phyloP scores from a whole-genome alignment of 2,329 filamentous ascomycete genomes.

The Pochonia chlamydosporia region DNA sequence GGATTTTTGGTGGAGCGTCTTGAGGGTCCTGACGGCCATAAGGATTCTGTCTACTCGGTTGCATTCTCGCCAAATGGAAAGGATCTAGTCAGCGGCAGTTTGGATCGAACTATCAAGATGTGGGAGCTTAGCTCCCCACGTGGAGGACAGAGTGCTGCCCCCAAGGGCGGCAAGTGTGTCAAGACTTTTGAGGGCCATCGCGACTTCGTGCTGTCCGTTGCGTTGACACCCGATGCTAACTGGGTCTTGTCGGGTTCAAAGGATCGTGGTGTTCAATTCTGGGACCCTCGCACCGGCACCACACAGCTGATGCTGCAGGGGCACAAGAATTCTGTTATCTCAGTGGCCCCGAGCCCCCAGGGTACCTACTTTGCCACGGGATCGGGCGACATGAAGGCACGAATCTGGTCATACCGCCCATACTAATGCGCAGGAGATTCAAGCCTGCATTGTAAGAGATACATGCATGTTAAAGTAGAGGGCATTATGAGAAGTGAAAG shows the following conservation, averaged over 20 bases:
- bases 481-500: neutral
- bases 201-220: slow-evolving; percentile 95
- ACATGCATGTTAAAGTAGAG: neutral
- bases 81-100: slow-evolving; percentile 86
- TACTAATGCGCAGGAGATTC: slow-evolving; percentile 22
- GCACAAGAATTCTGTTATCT: slow-evolving; percentile 98
- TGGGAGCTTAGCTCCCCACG: slow-evolving; percentile 82
- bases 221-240: slow-evolving; percentile 84
- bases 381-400: slow-evolving; percentile 93
- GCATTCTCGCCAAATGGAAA: slow-evolving; percentile 92
- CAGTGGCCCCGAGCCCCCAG: slow-evolving; percentile 86
- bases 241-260: slow-evolving; percentile 98
- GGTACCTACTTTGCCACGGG: slow-evolving; percentile 91
- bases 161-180: slow-evolving; percentile 87
- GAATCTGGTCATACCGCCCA: slow-evolving; percentile 84
- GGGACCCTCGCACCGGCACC: slow-evolving; percentile 88
- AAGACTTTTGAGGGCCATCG: slow-evolving; percentile 97
- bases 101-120: slow-evolving; percentile 99
- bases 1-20: slow-evolving; percentile 86
- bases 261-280: slow-evolving; percentile 96
- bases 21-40: slow-evolving; percentile 89
- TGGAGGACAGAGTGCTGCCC: slow-evolving; percentile 57
- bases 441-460: neutral
- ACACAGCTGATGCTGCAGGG: slow-evolving; percentile 98
- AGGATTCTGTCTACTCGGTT: slow-evolving; percentile 94